Evolutionary conservation across 805 yeast genomes (phyloP).

Genomic region (Priceomyces carsonii): DNA sequence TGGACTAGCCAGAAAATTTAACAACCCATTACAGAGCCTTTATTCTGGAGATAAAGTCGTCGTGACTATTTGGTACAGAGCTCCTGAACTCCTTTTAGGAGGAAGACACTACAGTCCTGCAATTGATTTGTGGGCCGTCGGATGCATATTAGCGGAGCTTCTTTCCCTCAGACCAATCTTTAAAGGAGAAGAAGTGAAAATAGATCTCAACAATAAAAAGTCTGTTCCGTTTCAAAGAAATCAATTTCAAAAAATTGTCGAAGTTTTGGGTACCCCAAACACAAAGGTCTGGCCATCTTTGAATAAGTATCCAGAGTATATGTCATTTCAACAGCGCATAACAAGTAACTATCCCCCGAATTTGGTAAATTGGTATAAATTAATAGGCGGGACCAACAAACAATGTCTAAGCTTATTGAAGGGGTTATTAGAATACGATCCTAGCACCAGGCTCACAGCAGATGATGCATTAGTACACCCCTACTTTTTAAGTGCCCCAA

Average conservation of each 20-base stretch:
- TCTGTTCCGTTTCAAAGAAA: constrained; percentile 92
- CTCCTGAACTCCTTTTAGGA: constrained; percentile 89
- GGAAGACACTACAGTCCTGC: constrained; percentile 92
- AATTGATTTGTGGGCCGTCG: constrained; percentile 93
- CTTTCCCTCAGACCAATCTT: constrained; percentile 88
- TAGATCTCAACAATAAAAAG: constrained; percentile 78
- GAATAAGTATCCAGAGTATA: constrained; percentile 79
- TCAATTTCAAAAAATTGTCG: constrained; percentile 87
- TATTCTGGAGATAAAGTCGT: constrained; percentile 95
- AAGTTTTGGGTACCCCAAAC: constrained; percentile 90
- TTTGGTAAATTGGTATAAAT: constrained; percentile 81
- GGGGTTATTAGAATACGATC: constrained; percentile 78
- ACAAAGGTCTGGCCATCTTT: constrained; percentile 77
- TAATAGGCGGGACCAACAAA: constrained; percentile 73
- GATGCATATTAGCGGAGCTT: constrained; percentile 91
- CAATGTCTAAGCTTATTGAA: constrained; percentile 66
- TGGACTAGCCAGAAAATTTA: constrained; percentile 87
- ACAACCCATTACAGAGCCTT: constrained; percentile 80
- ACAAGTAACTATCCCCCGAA: constrained; percentile 64
- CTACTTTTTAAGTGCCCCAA: constrained; percentile 72
- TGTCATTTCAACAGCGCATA: constrained; percentile 38
- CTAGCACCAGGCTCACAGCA: constrained; percentile 77
- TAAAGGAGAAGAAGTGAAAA: constrained; percentile 96
- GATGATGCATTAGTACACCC: constrained; percentile 71
- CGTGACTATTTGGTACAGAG: constrained; percentile 95